These are phyloP conservation scores for Sungouiozyma intestinalis DNA, from an alignment of 805 yeast species.

Conservation along the genomic window DNA sequence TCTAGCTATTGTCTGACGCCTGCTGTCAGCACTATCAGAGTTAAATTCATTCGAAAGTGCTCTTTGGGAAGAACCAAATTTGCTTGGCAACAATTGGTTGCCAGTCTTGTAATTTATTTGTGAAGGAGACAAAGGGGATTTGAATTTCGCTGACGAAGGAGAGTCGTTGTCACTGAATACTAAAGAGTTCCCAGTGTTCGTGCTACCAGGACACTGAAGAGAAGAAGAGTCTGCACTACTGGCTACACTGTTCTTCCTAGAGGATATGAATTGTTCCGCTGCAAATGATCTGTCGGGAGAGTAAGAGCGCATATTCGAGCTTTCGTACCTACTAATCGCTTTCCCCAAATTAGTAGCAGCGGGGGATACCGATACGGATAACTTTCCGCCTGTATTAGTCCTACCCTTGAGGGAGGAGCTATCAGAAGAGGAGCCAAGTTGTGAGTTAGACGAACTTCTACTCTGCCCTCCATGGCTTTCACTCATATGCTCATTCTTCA, in stretches of 20 bases:
- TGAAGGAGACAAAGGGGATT: constrained; percentile 23
- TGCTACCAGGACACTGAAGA: neutral
- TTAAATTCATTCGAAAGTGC: constrained; percentile 13
- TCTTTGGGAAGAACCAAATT: constrained; percentile 21
- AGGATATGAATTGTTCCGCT: constrained; percentile 9
- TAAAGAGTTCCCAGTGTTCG: neutral
- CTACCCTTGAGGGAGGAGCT: constrained; percentile 15
- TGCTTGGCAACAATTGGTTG: neutral
- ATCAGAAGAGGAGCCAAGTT: constrained; percentile 29
- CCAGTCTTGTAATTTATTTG: constrained; percentile 1
- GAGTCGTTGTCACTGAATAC: constrained; percentile 17
- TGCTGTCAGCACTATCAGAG: constrained; percentile 14
- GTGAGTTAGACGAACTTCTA: constrained; percentile 26
- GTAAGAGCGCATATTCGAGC: constrained; percentile 18
- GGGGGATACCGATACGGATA: constrained; percentile 13
- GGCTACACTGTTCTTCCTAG: constrained; percentile 17
- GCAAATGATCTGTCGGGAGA: constrained; percentile 22
- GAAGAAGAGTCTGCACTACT: constrained; percentile 4
- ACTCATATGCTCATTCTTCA: constrained; percentile 67
- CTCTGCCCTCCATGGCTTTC: constrained; percentile 25
- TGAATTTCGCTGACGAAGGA: constrained; percentile 16
- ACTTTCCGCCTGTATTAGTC: constrained; percentile 5
- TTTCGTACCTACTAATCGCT: constrained; percentile 15
- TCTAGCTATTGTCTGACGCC: constrained; percentile 1
- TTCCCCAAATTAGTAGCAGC: constrained; percentile 8